Evolutionary conservation across 2,329 filamentous ascomycete species (phyloP), one percentile per base, ranked within the genome.

Genomic region (Pseudogymnoascus sp.): DNA sequence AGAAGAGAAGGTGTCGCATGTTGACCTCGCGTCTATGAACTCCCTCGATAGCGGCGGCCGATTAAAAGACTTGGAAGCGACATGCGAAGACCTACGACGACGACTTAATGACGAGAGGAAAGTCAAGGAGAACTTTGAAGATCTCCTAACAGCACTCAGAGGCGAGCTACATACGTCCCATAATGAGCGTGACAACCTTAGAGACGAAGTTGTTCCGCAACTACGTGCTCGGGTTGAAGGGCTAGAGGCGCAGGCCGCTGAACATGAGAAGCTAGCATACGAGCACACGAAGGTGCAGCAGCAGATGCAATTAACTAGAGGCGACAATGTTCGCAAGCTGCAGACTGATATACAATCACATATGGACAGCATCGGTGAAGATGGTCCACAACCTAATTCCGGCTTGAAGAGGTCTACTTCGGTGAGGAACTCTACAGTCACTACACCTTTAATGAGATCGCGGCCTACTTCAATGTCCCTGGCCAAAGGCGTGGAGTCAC

Each of bases 121-220:
- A 73, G 86, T 90, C 69, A 97, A 96, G 74, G 87, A 91, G 71
- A 97, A 95, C 73, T 95, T 97, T 70, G 92, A 97, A 76, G 92
- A 97, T 73, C 82, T 99, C 47, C 81, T 97, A 50, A 85, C 87
- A 5, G 93, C 90, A 4, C 86, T 97, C 69, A 89, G 89, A 69
- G 84, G 86, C 23, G 92, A 99, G 73, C 80, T 97, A 12, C 84
- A 92, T 70, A 89, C 86, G 68, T 85, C 92, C 62, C 84, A 89
- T 65, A 92, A 94, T 68, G 92, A 99, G 76, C 86, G 92, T 61
- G 94, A 99, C 75, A 93, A 95, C 69, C 83, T 97, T 14, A 87
- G 91, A 28, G 92, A 97, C 66, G 91, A 96, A 74, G 81, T 96
- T 42, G 85, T 96, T 1, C 91, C 92, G 16, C 85, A 91, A 70